Evolutionary conservation across 805 yeast genomes (phyloP).

Genomic region (Saccharomycopsis sp.): DNA sequence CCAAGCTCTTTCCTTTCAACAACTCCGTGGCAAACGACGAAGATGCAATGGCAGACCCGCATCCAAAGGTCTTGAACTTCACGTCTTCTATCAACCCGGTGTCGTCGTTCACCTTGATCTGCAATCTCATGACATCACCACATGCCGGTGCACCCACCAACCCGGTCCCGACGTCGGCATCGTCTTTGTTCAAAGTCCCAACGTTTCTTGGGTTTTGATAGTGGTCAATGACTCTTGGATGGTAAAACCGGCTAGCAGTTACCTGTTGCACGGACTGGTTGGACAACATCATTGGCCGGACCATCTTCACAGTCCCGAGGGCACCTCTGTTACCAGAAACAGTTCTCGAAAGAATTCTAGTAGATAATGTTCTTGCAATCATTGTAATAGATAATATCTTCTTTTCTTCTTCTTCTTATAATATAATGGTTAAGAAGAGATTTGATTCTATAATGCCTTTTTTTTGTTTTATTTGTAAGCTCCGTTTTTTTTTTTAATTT

Average conservation of each 20-base stretch:
- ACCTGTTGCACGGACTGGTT: no score
- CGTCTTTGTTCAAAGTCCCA: slow-evolving; percentile 78
- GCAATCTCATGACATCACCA: slow-evolving; percentile 98
- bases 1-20: slow-evolving; percentile 88
- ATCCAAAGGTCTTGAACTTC: slow-evolving; percentile 97
- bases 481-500: no score
- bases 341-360: not conserved
- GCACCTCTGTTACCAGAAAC: not conserved
- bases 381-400: no score
- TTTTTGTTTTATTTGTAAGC: no score
- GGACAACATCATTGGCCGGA: no score
- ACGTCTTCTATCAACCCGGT: slow-evolving; percentile 91
- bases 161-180: slow-evolving; percentile 84
- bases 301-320: not conserved
- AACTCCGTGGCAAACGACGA: slow-evolving; percentile 91
- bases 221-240: slow-evolving; percentile 91
- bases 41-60: slow-evolving; percentile 96
- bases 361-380: slow-evolving; percentile 1
- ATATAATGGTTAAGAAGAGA: no score
- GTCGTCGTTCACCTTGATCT: slow-evolving; percentile 83
- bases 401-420: no score
- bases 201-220: slow-evolving; percentile 96
- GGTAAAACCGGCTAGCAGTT: no score
- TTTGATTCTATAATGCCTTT: no score
- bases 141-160: slow-evolving; percentile 99